Base-by-base conservation (phyloP, 108 stramenopile genomes). In the Pseudonitzschia delicatissima region DNA sequence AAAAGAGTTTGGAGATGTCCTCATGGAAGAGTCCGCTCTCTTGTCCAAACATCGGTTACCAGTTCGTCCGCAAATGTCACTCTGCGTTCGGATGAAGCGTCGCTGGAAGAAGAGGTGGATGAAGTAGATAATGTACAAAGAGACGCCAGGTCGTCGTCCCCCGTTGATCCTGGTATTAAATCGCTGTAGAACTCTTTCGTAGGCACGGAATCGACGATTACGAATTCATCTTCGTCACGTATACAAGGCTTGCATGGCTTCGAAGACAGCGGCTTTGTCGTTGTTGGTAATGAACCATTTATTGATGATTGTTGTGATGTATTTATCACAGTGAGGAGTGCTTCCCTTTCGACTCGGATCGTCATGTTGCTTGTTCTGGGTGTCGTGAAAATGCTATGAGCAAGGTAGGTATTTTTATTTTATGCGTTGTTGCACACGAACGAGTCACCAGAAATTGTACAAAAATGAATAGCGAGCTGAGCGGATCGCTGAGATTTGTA, bases 281-380 rank as follows among this genome's bases (percentile, higher is more conserved):
- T 62, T 39, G 48, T 45, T 65, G 45, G 55, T 40, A 29, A 52
- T 60, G 32, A 34, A 11, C 34, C 20, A 23, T 48, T 48, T 60
- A 64, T 67, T 73, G 61, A 73, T 44, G 51, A 55, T 64, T 77
- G 52, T 60, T 67, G 68, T 21, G 58, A 45, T 48, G 69, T 62
- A 50, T 58, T 76, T 17, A 83, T 42, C 23, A 86, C 72, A 28
- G 66, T 61, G 28, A 80, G 66, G 35, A 88, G 67, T 57, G 85
- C 77, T 65, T 86, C 86, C 74, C 72, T 81, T 73, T 91, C 85
- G 58, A 91, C 73, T 74, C 81, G 77, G 68, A 86, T 88, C 55
- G 83, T 88, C 84, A 86, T 88, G 80, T 55, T 55, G 53, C 31
- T 55, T 18, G 20, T 48, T n/a, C n/a, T n/a, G n/a, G n/a, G n/a